A percentile compares a stretch with the other conserved stretches of the same genome.
These are phyloP conservation scores for Schrenkiella parvula DNA, from an alignment of 345 rosid genomes.

Conservation along the genomic window DNA sequence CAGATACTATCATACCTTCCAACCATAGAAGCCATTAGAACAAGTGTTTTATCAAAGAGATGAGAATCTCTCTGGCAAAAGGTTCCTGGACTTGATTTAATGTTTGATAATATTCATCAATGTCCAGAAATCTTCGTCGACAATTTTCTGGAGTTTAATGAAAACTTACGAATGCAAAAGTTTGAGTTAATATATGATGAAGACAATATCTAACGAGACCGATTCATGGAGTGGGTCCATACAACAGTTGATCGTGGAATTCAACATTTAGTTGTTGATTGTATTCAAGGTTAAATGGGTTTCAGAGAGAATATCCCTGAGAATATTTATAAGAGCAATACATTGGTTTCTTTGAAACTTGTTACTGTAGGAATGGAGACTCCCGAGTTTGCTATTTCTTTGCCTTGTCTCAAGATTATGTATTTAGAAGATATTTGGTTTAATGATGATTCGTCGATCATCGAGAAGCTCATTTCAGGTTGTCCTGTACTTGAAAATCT, in stretches of 20 bases:
- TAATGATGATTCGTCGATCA: neutral
- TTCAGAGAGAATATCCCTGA: neutral
- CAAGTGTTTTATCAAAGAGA: too few relatives aligned
- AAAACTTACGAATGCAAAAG: too few relatives aligned
- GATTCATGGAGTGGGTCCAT: neutral
- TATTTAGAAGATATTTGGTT: neutral
- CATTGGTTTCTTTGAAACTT: conserved; percentile 2
- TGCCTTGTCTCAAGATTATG: conserved; percentile 5
- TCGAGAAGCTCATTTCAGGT: neutral
- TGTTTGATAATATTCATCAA: too few relatives aligned
- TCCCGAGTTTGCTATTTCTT: neutral
- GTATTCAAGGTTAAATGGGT: neutral
- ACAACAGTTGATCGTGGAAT: neutral
- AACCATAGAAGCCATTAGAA: too few relatives aligned
- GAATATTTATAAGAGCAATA: neutral
- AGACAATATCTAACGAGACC: too few relatives aligned
- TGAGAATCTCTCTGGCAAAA: too few relatives aligned
- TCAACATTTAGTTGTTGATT: neutral
- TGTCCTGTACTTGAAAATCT: neutral
- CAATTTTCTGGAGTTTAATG: too few relatives aligned
- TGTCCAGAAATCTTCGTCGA: too few relatives aligned
- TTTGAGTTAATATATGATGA: too few relatives aligned
- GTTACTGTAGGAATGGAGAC: neutral
- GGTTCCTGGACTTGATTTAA: too few relatives aligned
- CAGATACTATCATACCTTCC: too few relatives aligned